phyloP scores from a whole-genome alignment of 441 rosid genomes.

The Isatis lusitanica region DNA sequence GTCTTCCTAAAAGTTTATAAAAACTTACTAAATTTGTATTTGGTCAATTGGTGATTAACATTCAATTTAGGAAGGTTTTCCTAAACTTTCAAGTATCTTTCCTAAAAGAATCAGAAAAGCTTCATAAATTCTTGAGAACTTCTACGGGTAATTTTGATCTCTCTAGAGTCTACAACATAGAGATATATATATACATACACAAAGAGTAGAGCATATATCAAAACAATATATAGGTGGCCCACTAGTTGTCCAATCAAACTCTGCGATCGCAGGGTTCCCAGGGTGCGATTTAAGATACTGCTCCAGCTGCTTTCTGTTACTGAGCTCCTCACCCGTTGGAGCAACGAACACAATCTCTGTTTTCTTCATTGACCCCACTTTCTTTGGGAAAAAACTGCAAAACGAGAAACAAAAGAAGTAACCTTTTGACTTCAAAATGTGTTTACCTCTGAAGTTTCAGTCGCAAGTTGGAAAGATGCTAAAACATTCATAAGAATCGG shows the following conservation, averaged over 20 bases:
- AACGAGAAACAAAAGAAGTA: slow-evolving; percentile 4
- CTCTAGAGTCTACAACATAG: too few relatives aligned
- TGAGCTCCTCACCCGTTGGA: slow-evolving; percentile 87
- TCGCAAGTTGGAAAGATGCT: neutral
- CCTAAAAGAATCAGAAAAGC: too few relatives aligned
- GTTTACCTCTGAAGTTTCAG: neutral
- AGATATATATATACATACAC: neutral
- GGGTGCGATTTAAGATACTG: slow-evolving; percentile 82
- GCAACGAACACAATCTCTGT: slow-evolving; percentile 74
- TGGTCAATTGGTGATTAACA: too few relatives aligned
- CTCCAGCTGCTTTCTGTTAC: slow-evolving; percentile 72
- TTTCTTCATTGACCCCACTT: slow-evolving; percentile 67
- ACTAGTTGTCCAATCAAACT: slow-evolving; percentile 92
- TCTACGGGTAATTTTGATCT: slow-evolving; percentile 3
- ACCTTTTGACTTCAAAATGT: neutral
- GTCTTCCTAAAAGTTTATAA: too few relatives aligned
- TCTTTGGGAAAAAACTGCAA: slow-evolving; percentile 65
- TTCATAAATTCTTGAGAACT: too few relatives aligned
- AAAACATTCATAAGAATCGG: neutral
- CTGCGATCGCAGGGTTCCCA: slow-evolving; percentile 63
- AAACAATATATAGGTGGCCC: slow-evolving; percentile 90
- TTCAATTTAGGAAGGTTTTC: too few relatives aligned
- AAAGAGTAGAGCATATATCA: too few relatives aligned
- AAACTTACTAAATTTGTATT: too few relatives aligned
- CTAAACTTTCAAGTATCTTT: too few relatives aligned